These are phyloP conservation scores for Rosa chinensis DNA, from an alignment of 306 rosid species.

Conservation along the genomic window DNA sequence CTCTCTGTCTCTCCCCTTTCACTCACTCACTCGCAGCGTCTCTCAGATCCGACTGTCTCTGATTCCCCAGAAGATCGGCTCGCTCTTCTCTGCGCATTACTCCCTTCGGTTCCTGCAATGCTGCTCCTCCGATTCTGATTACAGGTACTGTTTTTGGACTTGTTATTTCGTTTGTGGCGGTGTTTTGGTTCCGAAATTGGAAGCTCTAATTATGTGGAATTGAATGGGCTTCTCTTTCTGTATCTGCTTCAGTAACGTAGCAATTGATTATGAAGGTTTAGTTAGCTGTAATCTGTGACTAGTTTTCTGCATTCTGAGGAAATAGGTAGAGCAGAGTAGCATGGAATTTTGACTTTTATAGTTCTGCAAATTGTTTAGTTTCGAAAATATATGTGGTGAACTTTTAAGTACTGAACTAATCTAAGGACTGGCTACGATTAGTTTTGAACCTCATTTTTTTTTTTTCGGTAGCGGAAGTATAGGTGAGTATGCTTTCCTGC, in stretches of 20 bases:
- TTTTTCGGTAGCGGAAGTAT: neutral
- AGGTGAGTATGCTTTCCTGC: neutral
- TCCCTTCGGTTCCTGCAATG: conserved; percentile 40
- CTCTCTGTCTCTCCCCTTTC: neutral
- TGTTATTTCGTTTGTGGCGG: neutral
- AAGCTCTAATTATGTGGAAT: neutral
- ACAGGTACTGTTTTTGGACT: conserved; percentile 37
- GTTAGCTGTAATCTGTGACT: neutral
- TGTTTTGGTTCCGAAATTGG: conserved; percentile 19
- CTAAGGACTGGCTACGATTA: neutral
- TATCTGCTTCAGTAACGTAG: neutral
- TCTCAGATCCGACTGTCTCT: conserved; percentile 56
- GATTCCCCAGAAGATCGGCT: conserved; percentile 42
- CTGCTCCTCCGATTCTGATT: conserved; percentile 47
- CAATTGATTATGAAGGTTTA: neutral
- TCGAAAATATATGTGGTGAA: neutral
- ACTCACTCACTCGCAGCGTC: conserved; percentile 14
- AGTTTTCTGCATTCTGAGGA: neutral
- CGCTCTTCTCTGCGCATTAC: conserved; percentile 18
- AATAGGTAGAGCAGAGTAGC: neutral
- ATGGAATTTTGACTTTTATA: neutral
- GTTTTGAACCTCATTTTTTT: neutral
- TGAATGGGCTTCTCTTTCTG: neutral
- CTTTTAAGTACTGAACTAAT: conserved; percentile 7
- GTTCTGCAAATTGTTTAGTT: neutral